phyloP scores from a whole-genome alignment of 2,329 filamentous ascomycete species.

The Zymoseptoria pseudotritici region DNA sequence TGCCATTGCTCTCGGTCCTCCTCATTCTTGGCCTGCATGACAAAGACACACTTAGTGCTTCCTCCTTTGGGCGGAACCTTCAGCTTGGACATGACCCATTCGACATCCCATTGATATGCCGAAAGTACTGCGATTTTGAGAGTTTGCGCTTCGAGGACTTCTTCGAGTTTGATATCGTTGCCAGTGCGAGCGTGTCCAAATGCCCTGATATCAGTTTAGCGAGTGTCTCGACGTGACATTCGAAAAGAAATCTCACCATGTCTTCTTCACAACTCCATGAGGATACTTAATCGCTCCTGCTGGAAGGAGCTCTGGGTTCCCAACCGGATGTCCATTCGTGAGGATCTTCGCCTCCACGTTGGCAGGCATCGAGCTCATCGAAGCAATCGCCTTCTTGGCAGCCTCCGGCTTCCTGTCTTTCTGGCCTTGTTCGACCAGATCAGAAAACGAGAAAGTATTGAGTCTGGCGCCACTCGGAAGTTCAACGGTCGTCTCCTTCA shows the following conservation, averaged over 20 bases:
- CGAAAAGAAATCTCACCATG: slow-evolving; percentile 44
- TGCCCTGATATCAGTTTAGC: slow-evolving; percentile 27
- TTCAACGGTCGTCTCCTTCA: slow-evolving; percentile 14
- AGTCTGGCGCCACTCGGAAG: slow-evolving; percentile 19
- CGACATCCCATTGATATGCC: slow-evolving; percentile 77
- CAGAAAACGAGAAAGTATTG: slow-evolving; percentile 16
- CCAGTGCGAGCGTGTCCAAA: slow-evolving; percentile 51
- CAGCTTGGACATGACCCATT: slow-evolving; percentile 59
- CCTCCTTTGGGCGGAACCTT: slow-evolving; percentile 55
- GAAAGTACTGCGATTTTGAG: slow-evolving; percentile 74
- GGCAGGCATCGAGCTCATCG: slow-evolving; percentile 7
- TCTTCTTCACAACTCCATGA: slow-evolving; percentile 68
- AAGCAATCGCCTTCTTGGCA: slow-evolving; percentile 18
- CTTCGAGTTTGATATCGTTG: slow-evolving; percentile 80
- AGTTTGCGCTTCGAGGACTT: slow-evolving; percentile 66
- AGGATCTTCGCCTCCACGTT: neutral
- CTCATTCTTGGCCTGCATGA: slow-evolving; percentile 52
- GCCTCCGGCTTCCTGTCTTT: slow-evolving; percentile 13
- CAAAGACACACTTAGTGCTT: slow-evolving; percentile 44
- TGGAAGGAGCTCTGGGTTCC: neutral
- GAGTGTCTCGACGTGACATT: neutral
- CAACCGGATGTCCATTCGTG: neutral
- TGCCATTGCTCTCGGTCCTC: slow-evolving; percentile 30
- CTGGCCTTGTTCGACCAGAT: slow-evolving; percentile 17
- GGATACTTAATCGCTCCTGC: slow-evolving; percentile 39